A percentile compares a stretch with the other conserved stretches of the same genome.
phyloP scores from a whole-genome alignment of 2,329 filamentous ascomycete genomes.

The Paecilomyces sp. region DNA sequence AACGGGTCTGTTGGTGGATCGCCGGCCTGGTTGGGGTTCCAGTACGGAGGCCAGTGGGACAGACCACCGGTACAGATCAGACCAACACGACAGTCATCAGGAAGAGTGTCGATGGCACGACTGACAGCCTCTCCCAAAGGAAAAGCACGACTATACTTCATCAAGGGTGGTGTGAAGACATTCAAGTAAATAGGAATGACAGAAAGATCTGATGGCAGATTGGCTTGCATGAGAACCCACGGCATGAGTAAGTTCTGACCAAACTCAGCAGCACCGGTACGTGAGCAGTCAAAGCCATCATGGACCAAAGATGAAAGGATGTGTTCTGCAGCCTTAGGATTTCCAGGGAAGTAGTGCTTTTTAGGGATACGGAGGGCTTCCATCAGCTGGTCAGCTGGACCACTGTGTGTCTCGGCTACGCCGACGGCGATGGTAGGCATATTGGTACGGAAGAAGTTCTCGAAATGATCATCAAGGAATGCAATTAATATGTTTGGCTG shows the following conservation, averaged over 20 bases:
- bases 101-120: constrained; percentile 12
- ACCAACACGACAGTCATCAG: constrained; percentile 3
- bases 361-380: constrained; percentile 15
- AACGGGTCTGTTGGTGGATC: constrained; percentile 18
- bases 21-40: constrained; percentile 17
- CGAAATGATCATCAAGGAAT: constrained; percentile 24
- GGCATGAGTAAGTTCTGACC: constrained; percentile 24
- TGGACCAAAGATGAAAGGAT: constrained; percentile 14
- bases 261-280: constrained; percentile 16
- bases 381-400: constrained; percentile 23
- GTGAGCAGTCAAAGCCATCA: constrained; percentile 17
- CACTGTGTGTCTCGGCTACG: constrained; percentile 16
- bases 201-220: constrained; percentile 11
- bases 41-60: constrained; percentile 24
- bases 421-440: constrained; percentile 21
- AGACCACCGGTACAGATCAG: constrained; percentile 18
- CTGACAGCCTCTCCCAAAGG: constrained; percentile 21
- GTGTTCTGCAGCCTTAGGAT: constrained; percentile 17
- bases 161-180: constrained; percentile 22
- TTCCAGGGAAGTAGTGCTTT: constrained; percentile 18
- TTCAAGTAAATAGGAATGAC: constrained; percentile 22
- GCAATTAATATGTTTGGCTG: constrained; percentile 23
- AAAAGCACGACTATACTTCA: constrained; percentile 21
- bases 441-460: constrained; percentile 22
- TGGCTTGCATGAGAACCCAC: constrained; percentile 20